These are phyloP conservation scores for Boechera retrofracta DNA, from an alignment of 345 rosid genomes.

Conservation along the genomic window DNA sequence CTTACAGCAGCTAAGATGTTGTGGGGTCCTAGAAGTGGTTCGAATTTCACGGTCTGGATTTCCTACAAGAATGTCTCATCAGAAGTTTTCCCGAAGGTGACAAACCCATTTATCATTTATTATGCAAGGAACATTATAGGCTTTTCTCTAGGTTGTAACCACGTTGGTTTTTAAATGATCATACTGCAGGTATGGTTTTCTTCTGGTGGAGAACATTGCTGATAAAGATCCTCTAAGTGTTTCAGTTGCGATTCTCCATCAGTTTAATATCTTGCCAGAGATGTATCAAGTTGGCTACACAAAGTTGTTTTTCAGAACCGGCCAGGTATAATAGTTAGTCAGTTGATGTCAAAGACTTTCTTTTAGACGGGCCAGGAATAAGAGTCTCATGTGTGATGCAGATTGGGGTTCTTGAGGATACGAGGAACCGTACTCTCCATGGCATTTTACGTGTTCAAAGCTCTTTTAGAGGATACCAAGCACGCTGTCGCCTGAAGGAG, in stretches of 20 bases:
- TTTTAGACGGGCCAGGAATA: constrained; percentile 20
- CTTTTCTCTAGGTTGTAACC: constrained; percentile 24
- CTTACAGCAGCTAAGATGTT: constrained; percentile 94
- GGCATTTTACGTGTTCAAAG: constrained; percentile 95
- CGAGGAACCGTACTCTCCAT: constrained; percentile 94
- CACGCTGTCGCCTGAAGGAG: constrained; percentile 66
- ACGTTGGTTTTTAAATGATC: constrained; percentile 25
- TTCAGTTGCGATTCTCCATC: constrained; percentile 98
- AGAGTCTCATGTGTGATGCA: constrained; percentile 46
- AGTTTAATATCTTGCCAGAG: constrained; percentile 93
- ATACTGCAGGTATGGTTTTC: constrained; percentile 88
- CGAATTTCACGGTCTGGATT: constrained; percentile 97
- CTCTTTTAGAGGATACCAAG: constrained; percentile 91
- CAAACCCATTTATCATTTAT: constrained; percentile 13
- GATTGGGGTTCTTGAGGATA: constrained; percentile 98
- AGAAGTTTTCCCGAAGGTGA: constrained; percentile 94
- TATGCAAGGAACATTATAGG: constrained; percentile 3
- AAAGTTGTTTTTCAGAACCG: constrained; percentile 92
- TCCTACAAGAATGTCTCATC: constrained; percentile 97
- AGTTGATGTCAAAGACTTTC: constrained; percentile 17
- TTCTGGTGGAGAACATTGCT: constrained; percentile 76
- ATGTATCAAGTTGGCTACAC: constrained; percentile 99
- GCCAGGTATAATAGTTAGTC: constrained; percentile 67
- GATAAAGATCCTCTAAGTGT: constrained; percentile 93
- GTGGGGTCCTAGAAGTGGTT: constrained; percentile 98